Evolutionary conservation across 176 grass and related monocot species (phyloP).

Genomic region (Triticum urartu): DNA sequence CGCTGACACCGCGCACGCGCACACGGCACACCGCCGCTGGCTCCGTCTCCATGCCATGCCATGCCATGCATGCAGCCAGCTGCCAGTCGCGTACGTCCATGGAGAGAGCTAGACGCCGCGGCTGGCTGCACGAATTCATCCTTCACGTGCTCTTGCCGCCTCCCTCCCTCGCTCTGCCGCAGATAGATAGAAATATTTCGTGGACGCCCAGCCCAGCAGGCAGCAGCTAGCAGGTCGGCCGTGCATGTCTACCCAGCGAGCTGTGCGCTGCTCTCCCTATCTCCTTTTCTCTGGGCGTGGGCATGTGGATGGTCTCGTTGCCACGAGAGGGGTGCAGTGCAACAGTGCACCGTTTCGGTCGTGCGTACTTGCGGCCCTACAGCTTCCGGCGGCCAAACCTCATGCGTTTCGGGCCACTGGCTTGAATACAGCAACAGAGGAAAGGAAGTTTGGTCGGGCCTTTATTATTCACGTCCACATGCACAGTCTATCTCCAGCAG

Average conservation of each 20-base stretch:
- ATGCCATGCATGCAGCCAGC: not conserved
- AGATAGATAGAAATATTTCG: not conserved
- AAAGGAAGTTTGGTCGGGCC: not conserved
- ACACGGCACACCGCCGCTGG: not conserved
- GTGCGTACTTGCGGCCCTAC: not conserved
- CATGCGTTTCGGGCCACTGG: not conserved
- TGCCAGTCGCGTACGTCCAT: not conserved
- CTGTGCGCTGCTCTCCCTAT: not conserved
- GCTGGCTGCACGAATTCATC: constrained; percentile 31
- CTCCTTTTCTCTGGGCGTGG: not conserved
- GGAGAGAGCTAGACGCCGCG: not conserved
- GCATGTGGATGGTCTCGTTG: not conserved
- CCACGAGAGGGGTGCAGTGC: not conserved
- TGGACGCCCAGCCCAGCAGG: not conserved
- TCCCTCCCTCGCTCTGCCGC: not conserved
- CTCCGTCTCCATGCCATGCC: not conserved
- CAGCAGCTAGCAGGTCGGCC: not conserved
- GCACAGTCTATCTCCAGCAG: no score
- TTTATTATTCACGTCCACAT: not conserved
- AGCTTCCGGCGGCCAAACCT: not conserved
- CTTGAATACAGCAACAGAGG: not conserved
- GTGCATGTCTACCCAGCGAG: not conserved
- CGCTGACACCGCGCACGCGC: constrained; percentile 21
- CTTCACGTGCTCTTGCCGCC: constrained; percentile 50
- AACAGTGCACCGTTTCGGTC: not conserved